A percentile compares a stretch with the other conserved stretches of the same genome.
Conservation (phyloP, 2,329 filamentous ascomycete genomes). For the Fusarium lateritium region DNA sequence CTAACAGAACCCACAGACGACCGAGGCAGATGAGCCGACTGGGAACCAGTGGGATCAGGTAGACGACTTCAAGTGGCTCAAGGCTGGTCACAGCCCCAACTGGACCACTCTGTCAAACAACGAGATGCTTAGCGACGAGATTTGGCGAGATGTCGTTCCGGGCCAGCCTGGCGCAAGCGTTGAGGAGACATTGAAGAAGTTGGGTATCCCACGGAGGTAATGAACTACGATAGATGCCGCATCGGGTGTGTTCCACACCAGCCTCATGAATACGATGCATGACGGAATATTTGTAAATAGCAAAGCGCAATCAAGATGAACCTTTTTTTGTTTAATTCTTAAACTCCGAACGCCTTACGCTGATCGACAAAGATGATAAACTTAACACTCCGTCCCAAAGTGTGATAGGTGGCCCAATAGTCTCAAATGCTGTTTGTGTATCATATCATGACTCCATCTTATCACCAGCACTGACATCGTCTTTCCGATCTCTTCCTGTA, state of each 20-base stretch:
- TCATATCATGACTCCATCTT: slow-evolving; percentile 61
- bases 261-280: background rate
- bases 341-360: slow-evolving; percentile 37
- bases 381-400: background rate
- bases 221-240: background rate
- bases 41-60: slow-evolving; percentile 89
- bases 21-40: slow-evolving; percentile 50
- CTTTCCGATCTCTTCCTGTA: slow-evolving; percentile 53
- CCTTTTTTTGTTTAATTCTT: slow-evolving; percentile 13
- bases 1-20: slow-evolving; percentile 37
- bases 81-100: slow-evolving; percentile 87
- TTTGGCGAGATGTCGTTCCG: slow-evolving; percentile 79
- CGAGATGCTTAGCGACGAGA: slow-evolving; percentile 70
- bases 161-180: slow-evolving; percentile 74
- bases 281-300: slow-evolving; percentile 21
- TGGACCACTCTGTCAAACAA: slow-evolving; percentile 79
- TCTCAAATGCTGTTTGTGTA: background rate
- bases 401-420: slow-evolving; percentile 12
- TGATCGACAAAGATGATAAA: slow-evolving; percentile 9
- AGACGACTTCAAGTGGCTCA: slow-evolving; percentile 98
- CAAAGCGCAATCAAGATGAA: slow-evolving; percentile 28
- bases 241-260: slow-evolving; percentile 12
- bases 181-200: slow-evolving; percentile 74
- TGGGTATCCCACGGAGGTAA: slow-evolving; percentile 57
- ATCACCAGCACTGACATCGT: slow-evolving; percentile 50